Conservation (phyloP, 78 protist genomes). For the Dictyostelium intermedium region DNA sequence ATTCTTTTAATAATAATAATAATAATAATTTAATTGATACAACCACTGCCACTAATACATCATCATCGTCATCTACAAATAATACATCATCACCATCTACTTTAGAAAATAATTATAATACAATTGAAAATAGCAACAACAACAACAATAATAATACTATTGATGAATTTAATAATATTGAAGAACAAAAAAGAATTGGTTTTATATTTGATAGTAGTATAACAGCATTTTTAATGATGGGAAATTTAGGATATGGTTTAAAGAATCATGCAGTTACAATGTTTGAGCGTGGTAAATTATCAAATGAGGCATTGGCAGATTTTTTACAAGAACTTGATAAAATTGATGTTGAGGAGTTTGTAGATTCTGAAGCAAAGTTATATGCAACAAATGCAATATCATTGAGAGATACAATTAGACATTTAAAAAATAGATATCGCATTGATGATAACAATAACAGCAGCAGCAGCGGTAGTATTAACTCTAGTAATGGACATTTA, state of each 20-base stretch:
- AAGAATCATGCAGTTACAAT: slow-evolving; percentile 97
- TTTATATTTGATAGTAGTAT: slow-evolving; percentile 91
- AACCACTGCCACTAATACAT: neutral
- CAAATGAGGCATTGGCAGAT: slow-evolving; percentile 88
- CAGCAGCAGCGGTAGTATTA: neutral
- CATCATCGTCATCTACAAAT: neutral
- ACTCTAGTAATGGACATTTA: neutral
- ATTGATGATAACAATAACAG: neutral
- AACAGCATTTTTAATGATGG: slow-evolving; percentile 97
- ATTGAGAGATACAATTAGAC: slow-evolving; percentile 83
- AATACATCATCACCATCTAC: neutral
- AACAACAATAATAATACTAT: neutral
- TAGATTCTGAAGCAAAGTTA: slow-evolving; percentile 89
- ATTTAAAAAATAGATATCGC: slow-evolving; percentile 49
- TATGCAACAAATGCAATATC: slow-evolving; percentile 90
- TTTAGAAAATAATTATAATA: neutral
- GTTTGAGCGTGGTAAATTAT: slow-evolving; percentile 95
- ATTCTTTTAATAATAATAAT: neutral
- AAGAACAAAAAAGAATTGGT: slow-evolving; percentile 78
- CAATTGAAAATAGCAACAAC: neutral
- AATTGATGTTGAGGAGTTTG: slow-evolving; percentile 49
- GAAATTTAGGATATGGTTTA: slow-evolving; percentile 90
- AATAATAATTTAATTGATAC: neutral
- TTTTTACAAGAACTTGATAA: slow-evolving; percentile 86
- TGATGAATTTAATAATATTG: neutral